Evolutionary conservation across 2,329 filamentous ascomycete genomes (phyloP).

Genomic region (Dactylellina parvicollis): DNA sequence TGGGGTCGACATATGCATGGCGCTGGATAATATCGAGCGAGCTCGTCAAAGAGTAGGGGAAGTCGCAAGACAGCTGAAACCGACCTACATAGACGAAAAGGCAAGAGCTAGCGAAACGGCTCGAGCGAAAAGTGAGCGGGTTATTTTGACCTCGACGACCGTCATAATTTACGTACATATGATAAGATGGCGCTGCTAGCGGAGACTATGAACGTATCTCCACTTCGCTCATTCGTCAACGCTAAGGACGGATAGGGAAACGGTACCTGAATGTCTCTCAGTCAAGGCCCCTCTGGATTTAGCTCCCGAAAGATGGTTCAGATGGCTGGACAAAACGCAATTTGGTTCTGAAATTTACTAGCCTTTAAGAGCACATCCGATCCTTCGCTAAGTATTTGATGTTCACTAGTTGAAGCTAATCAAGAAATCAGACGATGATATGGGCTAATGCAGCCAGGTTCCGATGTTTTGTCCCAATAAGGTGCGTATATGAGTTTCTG

Average conservation of each 20-base stretch:
- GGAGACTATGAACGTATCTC: too few species aligned
- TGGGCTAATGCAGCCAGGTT: not conserved
- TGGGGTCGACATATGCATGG: constrained; percentile 6
- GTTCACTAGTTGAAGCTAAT: constrained; percentile 4
- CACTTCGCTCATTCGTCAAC: not conserved
- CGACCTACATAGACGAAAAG: constrained; percentile 24
- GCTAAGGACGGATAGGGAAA: constrained; percentile 18
- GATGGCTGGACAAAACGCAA: too few species aligned
- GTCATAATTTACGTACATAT: constrained; percentile 12
- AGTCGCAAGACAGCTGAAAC: not conserved
- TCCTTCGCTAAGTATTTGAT: not conserved
- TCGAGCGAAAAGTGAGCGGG: constrained; percentile 6
- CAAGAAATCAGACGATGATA: not conserved
- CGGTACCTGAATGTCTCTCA: constrained; percentile 46
- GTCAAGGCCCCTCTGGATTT: constrained; percentile 10
- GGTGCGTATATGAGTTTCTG: not conserved
- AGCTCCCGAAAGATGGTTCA: constrained; percentile 21
- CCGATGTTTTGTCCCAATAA: constrained; percentile 1
- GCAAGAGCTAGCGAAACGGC: constrained; percentile 26
- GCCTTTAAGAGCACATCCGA: not conserved
- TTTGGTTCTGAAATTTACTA: too few species aligned
- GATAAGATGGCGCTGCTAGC: constrained; percentile 34
- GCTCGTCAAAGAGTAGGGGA: not conserved
- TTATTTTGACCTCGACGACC: constrained; percentile 4
- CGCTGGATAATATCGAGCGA: constrained; percentile 4